Evolutionary conservation across 306 rosid species (phyloP), one percentile per base, ranked within the genome.

Genomic region (Pyrus betulifolia): DNA sequence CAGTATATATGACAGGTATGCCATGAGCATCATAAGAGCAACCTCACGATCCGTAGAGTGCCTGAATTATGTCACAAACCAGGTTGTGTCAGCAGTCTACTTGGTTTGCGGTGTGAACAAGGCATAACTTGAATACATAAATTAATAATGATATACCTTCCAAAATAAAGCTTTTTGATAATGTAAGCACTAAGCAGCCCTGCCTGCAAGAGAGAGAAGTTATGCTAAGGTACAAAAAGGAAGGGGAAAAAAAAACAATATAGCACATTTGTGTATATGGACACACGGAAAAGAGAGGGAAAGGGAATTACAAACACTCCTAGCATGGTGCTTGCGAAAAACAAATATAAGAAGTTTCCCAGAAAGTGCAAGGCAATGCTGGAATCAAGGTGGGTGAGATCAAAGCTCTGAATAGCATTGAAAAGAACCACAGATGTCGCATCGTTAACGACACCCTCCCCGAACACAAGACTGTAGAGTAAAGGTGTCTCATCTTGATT

Each of bases 41-140:
- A 96, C 97, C 80, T 96, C 99, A 5, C 98, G 98, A 82, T 96
- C 96, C 14, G 99, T 96, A 14, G 99, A 96, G 86, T 96, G 99
- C 91, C 99, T 92, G 90, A 67, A 79, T 74, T 68, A 62, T 74
- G 78, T 28, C 33, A 76, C 67, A 76, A 76, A 65, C 44, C 69
- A 74, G 33, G 69, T 70, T 60, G 65, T 74, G 77, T 74, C 80
- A 78, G 77, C 12, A 73, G 5, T 10, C 40, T 51, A 15, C 55
- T 51, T 51, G 55, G 55, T 17, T 11, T 51, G 55, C 8, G 0
- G 55, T 15, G 21, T 51, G 55, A 6, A 51, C 4, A 33, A 69
- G 33, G 64, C 35, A 77, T 57, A 67, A 38, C 19, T 45, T 66
- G 69, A 80, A 35, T 28, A 72, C 15, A n/a, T 55, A 17, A 66